Evolutionary conservation across 345 rosid genomes (phyloP).

Genomic region (Eucalyptus rudis): DNA sequence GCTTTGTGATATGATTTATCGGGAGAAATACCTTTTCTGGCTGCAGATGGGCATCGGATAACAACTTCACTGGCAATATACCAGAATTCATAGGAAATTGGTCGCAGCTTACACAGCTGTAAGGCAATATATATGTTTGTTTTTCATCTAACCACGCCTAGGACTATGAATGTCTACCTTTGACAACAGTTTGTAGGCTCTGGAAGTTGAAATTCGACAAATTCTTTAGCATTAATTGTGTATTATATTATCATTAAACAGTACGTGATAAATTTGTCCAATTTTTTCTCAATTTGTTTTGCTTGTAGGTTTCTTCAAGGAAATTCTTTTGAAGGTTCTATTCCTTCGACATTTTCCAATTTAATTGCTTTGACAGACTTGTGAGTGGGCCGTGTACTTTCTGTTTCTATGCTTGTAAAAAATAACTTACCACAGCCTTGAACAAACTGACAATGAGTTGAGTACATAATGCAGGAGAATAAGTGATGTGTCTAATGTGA

Average conservation of each 20-base stretch:
- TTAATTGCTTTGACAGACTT: constrained; percentile 3
- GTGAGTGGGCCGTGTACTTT: constrained; percentile 8
- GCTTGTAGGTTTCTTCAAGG: constrained; percentile 1
- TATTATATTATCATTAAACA: neutral
- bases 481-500: constrained; percentile 9
- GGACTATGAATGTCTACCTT: neutral
- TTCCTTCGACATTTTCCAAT: constrained; percentile 25
- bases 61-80: neutral
- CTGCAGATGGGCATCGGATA: neutral
- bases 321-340: constrained; percentile 24
- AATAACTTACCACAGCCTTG: neutral
- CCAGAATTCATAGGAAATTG: neutral
- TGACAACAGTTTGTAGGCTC: neutral
- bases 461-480: constrained; percentile 14
- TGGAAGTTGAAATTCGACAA: neutral
- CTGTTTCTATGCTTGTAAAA: neutral
- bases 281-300: neutral
- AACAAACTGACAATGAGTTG: neutral
- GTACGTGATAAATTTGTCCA: neutral
- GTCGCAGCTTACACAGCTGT: neutral
- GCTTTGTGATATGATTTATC: neutral
- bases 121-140: neutral
- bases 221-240: neutral
- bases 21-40: neutral
- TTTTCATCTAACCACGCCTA: neutral